Evolutionary conservation across 352 stramenopile genomes (phyloP), one percentile per base, ranked within the genome.

Genomic region (Globisporangium apiculatum): DNA sequence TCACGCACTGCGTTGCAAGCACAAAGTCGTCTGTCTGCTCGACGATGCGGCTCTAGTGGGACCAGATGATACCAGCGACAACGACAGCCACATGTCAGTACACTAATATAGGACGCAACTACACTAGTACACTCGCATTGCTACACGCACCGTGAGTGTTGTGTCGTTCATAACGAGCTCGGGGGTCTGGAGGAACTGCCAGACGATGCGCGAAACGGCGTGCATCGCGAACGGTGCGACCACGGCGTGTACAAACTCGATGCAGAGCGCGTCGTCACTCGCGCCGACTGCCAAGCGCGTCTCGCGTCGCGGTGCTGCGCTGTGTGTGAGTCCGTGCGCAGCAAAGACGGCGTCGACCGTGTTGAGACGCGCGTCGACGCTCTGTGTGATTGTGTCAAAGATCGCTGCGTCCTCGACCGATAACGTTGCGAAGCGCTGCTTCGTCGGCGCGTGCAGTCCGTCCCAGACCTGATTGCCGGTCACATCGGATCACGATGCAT

Each of bases 1-100:
- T 50, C 35, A 60, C 48, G 18, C 47, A 3, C 40, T 60, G 55
- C 11, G 47, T 60, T 18, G 38, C 36, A 12, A 60, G 37, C 7
- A 60, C 11, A 12, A 55, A 54, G n/a, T 60, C 37, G 4, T 60
- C 55, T 6, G 47, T 49, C 47, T 60, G 6, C 14, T 55, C 12
- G 7, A 50, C 40, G 9, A 60, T 41, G 6, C 48, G 47, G 8
- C 38, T 60, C 55, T 60, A 31, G 24, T 31, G 24, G 31, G 37
- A 35, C n/a, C 18, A 37, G 11, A 41, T 41, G 18, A 9, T 15
- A 31, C 4, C 12, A 45, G 41, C 11, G 41, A 45, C 9, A 45
- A 14, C 4, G 24, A 14, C 8, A 41, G 48, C 31, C 8, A 41
- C 4, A 24, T 9, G 8, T 12, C 31, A 41, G 48, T 12, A 11